Conservation (phyloP, 164 flowering plant species). For the Magnolia kwangsiensis region DNA sequence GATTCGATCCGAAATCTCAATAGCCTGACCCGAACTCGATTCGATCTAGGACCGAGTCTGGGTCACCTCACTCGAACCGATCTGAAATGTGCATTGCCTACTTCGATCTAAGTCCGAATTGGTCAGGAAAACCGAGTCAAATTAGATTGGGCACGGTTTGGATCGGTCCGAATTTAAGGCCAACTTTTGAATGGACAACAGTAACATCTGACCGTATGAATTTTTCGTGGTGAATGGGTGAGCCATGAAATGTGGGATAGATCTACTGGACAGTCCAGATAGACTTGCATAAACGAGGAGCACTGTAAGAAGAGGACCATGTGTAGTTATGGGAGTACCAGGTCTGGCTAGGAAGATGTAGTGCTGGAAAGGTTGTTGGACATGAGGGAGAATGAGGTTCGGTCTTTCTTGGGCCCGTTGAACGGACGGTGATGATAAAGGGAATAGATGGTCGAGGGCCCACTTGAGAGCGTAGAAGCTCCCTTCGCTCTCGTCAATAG, state of each 20-base stretch:
- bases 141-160: too few species aligned
- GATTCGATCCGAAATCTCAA: too few species aligned
- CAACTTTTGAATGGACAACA: too few species aligned
- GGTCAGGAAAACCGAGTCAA: too few species aligned
- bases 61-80: too few species aligned
- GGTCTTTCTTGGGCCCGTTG: not conserved
- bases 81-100: too few species aligned
- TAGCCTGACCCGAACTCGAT: too few species aligned
- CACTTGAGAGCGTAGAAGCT: constrained; percentile 62
- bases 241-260: not conserved
- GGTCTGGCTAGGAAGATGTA: constrained; percentile 50
- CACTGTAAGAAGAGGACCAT: too few species aligned
- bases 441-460: constrained; percentile 39
- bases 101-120: too few species aligned
- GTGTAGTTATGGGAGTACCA: constrained; percentile 18
- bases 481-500: constrained; percentile 57
- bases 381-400: constrained; percentile 37
- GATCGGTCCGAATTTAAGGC: too few species aligned
- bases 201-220: not conserved
- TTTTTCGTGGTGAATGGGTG: not conserved
- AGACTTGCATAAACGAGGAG: not conserved
- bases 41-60: too few species aligned
- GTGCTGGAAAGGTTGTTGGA: constrained; percentile 47
- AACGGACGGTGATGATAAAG: not conserved
- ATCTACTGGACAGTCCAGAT: not conserved